Base-by-base conservation (phyloP, 345 rosid genomes). In the Clausena lansium region DNA sequence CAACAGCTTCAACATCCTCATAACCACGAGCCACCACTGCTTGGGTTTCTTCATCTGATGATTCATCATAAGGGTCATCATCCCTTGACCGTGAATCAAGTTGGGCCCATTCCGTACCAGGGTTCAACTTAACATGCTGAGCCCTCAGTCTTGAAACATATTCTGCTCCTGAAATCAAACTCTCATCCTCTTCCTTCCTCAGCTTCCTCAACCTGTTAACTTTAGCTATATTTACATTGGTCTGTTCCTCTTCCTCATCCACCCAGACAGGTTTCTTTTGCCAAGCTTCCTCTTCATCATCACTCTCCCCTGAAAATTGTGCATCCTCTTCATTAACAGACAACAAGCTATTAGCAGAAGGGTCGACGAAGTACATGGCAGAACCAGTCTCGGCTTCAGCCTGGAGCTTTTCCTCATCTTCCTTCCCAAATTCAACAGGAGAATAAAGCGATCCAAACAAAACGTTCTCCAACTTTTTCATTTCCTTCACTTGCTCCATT, bases 41-140 rank as follows among this genome's bases (percentile, higher is more conserved):
- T 22, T 76, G 79, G 59, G 62, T 81, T 75, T 86, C 93, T 81
- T 88, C 92, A 74, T 88, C 92, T 0, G 90, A 90, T 4, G 87
- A 85, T 72, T 85, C 89, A 7, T 86, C 84, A 67, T 59, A 81
- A 65, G 52, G 41, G 65, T 60, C 77, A 73, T 70, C 67, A 27
- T 5, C 67, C 81, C 75, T 84, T 3, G 78, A 35, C 54, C 59
- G 71, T 1, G 80, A 83, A 86, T 81, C 92, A 55, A 70, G 84
- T 50, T 77, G 84, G 22, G 99, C 99, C 99, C 98, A 96, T 5
- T 94, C 98, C 1, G 99, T 92, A 11, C 92, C 93, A 1, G 89
- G 99, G 74, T 92, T 91, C 81, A 94, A 78, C 88, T 96, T 96
- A 60, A 85, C 88, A 64, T 94, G 97, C 66, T 94, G 95, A 84